Conservation (phyloP, 2,329 filamentous ascomycete genomes). For the Aspergillus fischeri region DNA sequence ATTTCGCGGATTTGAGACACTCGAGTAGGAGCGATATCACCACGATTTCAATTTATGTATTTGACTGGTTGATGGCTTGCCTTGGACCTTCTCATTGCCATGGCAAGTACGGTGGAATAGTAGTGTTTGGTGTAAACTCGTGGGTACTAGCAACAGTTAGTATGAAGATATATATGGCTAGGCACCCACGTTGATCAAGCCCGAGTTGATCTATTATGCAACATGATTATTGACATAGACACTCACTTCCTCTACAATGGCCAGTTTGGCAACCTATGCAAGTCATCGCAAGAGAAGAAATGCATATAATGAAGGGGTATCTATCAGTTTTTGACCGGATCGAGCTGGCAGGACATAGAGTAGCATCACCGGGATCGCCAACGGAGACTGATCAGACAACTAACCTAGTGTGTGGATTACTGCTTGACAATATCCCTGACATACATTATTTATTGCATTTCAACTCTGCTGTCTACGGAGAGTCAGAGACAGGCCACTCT, state of each 20-base stretch:
- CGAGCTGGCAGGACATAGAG: neutral
- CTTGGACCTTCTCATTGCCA: too few species aligned
- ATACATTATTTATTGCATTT: neutral
- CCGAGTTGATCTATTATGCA: neutral
- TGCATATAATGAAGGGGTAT: neutral
- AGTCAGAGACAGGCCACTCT: neutral
- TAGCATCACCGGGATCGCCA: neutral
- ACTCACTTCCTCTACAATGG: neutral
- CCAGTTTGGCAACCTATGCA: neutral
- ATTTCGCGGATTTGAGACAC: neutral
- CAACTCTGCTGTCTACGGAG: neutral
- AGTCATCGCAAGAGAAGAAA: neutral
- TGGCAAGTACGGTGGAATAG: too few species aligned
- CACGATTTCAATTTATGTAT: too few species aligned
- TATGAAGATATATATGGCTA: neutral
- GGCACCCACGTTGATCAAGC: neutral
- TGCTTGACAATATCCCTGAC: neutral
- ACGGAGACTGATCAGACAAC: neutral
- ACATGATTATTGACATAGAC: neutral
- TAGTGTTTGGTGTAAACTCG: too few species aligned
- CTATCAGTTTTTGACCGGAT: neutral
- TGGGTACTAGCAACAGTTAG: too few species aligned
- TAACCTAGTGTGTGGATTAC: neutral
- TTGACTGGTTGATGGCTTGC: too few species aligned
- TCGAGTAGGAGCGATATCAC: too few species aligned